phyloP scores from a whole-genome alignment of 2,329 filamentous ascomycete species.

The Fonsecaea erecta region DNA sequence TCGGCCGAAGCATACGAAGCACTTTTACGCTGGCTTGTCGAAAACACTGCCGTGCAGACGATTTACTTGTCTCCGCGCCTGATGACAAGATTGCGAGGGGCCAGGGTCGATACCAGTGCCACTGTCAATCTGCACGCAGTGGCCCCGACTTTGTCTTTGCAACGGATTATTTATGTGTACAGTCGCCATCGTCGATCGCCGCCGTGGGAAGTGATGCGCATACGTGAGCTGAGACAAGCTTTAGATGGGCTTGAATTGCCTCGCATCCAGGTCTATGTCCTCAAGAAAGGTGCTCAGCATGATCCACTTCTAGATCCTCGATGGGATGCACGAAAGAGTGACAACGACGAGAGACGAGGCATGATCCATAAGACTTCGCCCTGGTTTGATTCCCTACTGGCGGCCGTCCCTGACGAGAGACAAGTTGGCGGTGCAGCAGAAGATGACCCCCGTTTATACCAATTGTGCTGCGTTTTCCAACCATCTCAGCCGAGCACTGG shows the following conservation, averaged over 20 bases:
- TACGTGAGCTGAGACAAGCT: slow-evolving; percentile 3
- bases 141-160: slow-evolving; percentile 2
- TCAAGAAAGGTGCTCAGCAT: not conserved
- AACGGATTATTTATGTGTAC: slow-evolving; percentile 24
- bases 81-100: slow-evolving; percentile 29
- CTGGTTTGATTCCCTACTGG: slow-evolving; percentile 18
- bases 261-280: slow-evolving; percentile 14
- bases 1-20: slow-evolving; percentile 30
- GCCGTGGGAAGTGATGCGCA: slow-evolving; percentile 19
- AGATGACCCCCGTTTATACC: slow-evolving; percentile 7
- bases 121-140: not conserved
- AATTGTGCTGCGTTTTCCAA: slow-evolving; percentile 15
- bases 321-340: slow-evolving; percentile 26
- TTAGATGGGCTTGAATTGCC: slow-evolving; percentile 13
- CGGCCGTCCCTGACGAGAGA: not conserved
- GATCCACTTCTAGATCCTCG: slow-evolving; percentile 27
- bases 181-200: not conserved
- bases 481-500: not conserved
- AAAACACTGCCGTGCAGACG: slow-evolving; percentile 20
- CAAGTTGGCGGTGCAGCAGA: not conserved
- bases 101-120: slow-evolving; percentile 7
- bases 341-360: slow-evolving; percentile 6
- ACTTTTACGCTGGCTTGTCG: slow-evolving; percentile 30
- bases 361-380: slow-evolving; percentile 11
- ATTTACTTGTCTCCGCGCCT: slow-evolving; percentile 24